Evolutionary conservation across 495 filamentous ascomycete genomes (phyloP), one percentile per base, ranked within the genome.

Genomic region (Achaetomiella virescens): DNA sequence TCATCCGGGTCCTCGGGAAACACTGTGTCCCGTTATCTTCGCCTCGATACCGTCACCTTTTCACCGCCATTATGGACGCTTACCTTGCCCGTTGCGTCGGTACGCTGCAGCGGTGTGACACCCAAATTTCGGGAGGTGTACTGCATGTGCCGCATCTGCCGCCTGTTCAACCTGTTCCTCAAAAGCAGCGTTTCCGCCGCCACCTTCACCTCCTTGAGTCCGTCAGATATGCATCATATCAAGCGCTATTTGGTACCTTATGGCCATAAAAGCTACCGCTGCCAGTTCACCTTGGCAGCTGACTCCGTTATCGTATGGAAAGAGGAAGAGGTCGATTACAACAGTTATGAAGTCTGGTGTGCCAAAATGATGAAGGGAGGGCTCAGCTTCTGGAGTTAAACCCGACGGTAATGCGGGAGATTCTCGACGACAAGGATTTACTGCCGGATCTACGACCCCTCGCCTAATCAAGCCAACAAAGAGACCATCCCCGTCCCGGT

Each of bases 21-120:
- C 25, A 48, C 12, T 12, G 38, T 1, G 24, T 55, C 14, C 27
- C 47, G 2, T 29, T 55, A 20, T 57, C 54, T 2, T 37, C 52
- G 0, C 52, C 58, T 36, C 52, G 61, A 3, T 59, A 50, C 31
- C 54, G 25, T 3, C 55, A 63, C 53, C 53, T 66, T 0, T 54
- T 59, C 35, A 50, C 53, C 8, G 52, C 61, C 1, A 43, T 63
- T 3, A 8, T 63, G 2, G 57, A 63, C 6, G 33, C 48, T 6
- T 55, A 55, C 24, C 18, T 60, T 21, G n/a, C 44, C 2, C 46
- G 47, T 12, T 42, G 38, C 36, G 54, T 60, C 14, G 53, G 56
- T 1, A 12, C 24, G 31, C 35, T 20, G 20, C 47, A 37, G 7
- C 29, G 37, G 8, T 6, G 59, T 52, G 57, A n/a, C 29, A 6